phyloP scores from a whole-genome alignment of 257 asterid species.

The Solanum dulcamara region DNA sequence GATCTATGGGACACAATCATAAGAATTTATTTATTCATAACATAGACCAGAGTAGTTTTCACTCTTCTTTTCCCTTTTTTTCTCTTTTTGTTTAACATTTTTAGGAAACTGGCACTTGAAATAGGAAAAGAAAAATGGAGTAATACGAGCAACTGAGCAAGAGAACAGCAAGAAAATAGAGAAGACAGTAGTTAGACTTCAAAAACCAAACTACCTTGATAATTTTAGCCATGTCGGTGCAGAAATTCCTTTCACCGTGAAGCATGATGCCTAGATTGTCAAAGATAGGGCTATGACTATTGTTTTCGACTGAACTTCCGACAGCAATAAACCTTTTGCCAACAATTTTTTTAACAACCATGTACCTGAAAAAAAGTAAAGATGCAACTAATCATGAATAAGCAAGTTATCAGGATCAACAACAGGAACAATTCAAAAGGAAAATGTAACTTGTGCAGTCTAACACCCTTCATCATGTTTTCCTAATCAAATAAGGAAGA shows the following conservation, averaged over 20 bases:
- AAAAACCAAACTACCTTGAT: constrained; percentile 38
- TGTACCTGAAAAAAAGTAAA: constrained; percentile 35
- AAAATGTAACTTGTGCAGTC: neutral
- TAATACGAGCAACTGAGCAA: neutral
- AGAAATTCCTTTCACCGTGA: constrained; percentile 51
- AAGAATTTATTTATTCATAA: neutral
- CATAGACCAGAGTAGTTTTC: neutral
- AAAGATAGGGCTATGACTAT: constrained; percentile 32
- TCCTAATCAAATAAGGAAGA: neutral
- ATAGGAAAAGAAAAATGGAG: neutral
- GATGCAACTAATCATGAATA: neutral
- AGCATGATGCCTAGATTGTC: constrained; percentile 54
- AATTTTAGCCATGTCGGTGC: constrained; percentile 40
- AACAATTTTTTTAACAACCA: constrained; percentile 34
- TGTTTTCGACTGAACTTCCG: constrained; percentile 20
- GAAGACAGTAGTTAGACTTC: neutral
- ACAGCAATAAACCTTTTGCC: constrained; percentile 20
- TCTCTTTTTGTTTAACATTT: neutral
- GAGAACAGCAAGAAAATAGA: neutral
- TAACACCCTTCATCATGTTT: neutral
- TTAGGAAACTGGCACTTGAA: neutral
- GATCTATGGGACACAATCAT: neutral
- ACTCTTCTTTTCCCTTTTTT: neutral
- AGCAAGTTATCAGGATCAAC: neutral
- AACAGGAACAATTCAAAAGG: neutral